Base-by-base conservation (phyloP, 306 rosid species). In the Purshia tridentata region DNA sequence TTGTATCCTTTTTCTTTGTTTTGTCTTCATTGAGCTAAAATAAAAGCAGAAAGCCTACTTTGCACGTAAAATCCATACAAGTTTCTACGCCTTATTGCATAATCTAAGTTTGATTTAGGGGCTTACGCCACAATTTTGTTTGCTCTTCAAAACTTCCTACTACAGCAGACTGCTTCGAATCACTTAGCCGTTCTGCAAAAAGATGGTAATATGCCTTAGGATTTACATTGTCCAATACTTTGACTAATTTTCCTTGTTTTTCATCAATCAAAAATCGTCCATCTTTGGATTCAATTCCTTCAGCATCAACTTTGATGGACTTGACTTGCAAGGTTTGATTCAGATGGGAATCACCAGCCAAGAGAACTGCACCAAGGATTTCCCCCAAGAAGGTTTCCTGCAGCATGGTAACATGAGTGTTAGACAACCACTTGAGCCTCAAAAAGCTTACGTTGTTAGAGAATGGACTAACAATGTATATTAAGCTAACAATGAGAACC, bases 351-450 rank as follows among this genome's bases (percentile, higher is more conserved):
- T 72, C 75, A 12, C 87, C 73, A 47, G 76, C 80, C 59, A 90
- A 44, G 14, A 83, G 74, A 48, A 86, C 86, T 0, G 89, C 88
- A 40, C 98, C 98, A 11, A 94, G 82, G 59, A 89, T 72, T 81
- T 94, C 96, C 5, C 96, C 93, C 65, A 87, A 75, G 84, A 94
- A 94, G 65, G 78, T 88, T 45, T 69, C 89, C 98, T 91, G 84
- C 80, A 81, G 77, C 65, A 67, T 8, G 35, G 63, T 39, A 70
- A 73, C 72, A 45, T 6, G 70, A 40, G 55, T 62, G 29, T 15
- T 60, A 10, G 35, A 1, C 18, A 50, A 14, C 1, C 2, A n/a
- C 58, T 18, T 16, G 11, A 53, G 35, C 35, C 35, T 29, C 35
- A 29, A 29, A 29, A 29, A 29, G 35, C 35, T 29, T 29, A 29